Conservation (phyloP, 352 stramenopile genomes). For the Peronospora tabacina region DNA sequence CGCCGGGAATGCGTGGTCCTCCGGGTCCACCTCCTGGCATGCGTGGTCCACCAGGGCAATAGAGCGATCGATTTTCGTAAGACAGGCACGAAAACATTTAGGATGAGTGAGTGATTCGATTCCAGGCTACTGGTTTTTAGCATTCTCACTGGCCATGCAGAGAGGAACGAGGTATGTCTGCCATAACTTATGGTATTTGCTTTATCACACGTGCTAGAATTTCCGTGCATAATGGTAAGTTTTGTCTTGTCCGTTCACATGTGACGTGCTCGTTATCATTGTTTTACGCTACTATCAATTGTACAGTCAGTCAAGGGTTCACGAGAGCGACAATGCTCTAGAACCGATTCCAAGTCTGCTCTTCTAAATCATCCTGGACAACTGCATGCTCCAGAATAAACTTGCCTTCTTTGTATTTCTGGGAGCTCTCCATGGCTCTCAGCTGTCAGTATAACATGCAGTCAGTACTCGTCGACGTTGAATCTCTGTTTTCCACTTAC, state of each 20-base stretch:
- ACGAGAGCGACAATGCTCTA: slow-evolving; percentile 4
- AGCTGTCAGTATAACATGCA: slow-evolving; percentile 24
- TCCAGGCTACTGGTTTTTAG: neutral
- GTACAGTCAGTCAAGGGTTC: neutral
- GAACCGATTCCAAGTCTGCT: slow-evolving; percentile 36
- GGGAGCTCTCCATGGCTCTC: slow-evolving; percentile 68
- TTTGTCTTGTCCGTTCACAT: slow-evolving; percentile 9
- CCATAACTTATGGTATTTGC: slow-evolving; percentile 39
- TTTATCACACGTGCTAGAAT: slow-evolving; percentile 20
- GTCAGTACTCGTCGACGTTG: neutral
- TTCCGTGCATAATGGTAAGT: slow-evolving; percentile 24
- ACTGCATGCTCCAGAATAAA: slow-evolving; percentile 75
- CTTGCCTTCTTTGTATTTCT: slow-evolving; percentile 85
- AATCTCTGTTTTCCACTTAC: slow-evolving; percentile 25
- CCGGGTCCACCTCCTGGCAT: slow-evolving; percentile 55
- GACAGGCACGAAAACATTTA: slow-evolving; percentile 1
- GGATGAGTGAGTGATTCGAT: slow-evolving; percentile 1
- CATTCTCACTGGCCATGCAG: slow-evolving; percentile 2
- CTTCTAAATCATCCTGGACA: slow-evolving; percentile 59
- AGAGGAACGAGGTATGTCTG: slow-evolving; percentile 31
- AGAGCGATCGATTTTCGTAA: slow-evolving; percentile 22
- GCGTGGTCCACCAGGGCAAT: slow-evolving; percentile 66
- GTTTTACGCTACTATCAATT: slow-evolving; percentile 9
- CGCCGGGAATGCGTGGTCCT: slow-evolving; percentile 56
- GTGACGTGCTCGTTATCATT: slow-evolving; percentile 11